phyloP scores from a whole-genome alignment of 305 asterid species.

The Rubia peregrina region DNA sequence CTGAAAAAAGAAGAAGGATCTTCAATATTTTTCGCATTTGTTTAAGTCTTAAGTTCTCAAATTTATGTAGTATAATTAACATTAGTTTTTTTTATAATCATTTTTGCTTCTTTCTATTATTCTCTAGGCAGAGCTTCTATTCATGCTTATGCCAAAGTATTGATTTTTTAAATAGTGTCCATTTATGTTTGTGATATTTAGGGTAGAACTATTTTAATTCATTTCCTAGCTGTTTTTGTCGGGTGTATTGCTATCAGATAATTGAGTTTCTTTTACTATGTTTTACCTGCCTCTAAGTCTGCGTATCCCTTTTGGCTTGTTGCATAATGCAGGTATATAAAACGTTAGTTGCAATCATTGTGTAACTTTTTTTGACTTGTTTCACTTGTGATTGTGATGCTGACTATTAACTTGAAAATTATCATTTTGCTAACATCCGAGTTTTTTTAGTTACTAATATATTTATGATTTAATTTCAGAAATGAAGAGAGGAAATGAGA shows the following conservation, averaged over 20 bases:
- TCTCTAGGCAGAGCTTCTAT: not conserved
- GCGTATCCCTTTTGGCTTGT: not conserved
- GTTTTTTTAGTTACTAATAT: too few relatives aligned
- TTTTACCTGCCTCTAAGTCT: slow-evolving; percentile 5
- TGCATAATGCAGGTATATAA: too few relatives aligned
- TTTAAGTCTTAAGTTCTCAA: not conserved
- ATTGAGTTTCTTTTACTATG: slow-evolving; percentile 1
- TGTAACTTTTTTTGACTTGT: too few relatives aligned
- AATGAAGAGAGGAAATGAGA: too few relatives aligned
- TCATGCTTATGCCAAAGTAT: not conserved
- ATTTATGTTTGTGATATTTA: not conserved
- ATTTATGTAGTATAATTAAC: not conserved
- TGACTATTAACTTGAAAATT: too few relatives aligned
- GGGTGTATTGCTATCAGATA: not conserved
- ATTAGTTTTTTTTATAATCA: not conserved
- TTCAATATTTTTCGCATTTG: not conserved
- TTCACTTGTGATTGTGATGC: too few relatives aligned
- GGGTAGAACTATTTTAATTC: not conserved
- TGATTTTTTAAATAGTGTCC: not conserved
- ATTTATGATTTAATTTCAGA: too few relatives aligned
- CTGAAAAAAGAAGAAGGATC: not conserved
- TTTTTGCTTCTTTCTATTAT: not conserved
- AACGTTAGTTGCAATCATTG: too few relatives aligned
- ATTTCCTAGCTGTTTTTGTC: not conserved
- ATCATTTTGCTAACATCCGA: too few relatives aligned